Base-by-base conservation (phyloP, 768 basidiomycete species). In the Russula compacta region DNA sequence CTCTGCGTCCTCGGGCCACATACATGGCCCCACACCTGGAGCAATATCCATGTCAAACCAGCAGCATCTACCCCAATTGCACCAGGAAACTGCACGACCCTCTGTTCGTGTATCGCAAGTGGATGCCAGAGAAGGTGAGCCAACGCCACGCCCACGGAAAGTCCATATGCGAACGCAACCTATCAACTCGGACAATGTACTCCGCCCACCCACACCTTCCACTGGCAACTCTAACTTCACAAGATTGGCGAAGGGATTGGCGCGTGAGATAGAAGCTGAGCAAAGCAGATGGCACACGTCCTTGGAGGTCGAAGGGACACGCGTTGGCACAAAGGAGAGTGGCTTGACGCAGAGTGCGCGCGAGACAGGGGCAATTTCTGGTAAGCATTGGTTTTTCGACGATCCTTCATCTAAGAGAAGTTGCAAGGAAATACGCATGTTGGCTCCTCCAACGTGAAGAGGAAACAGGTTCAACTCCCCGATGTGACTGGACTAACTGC, bases 401-500 rank as follows among this genome's bases (percentile, higher is more conserved):
- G 24, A 21, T 40, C 7, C 24, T 54, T 35, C 38, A 17, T 33
- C 51, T 62, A 53, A 58, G 2, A 35, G 19, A 53, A 3, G 11
- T 21, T 36, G 19, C 14, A 24, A 62, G 60, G 14, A 12, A 50
- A 38, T 6, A 8, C 38, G 10, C 40, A 29, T 14, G 51, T 33
- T 78, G 77, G 38, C 69, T 55, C 54, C 29, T 63, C 56, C 29
- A 58, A 50, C 6, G 19, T 15, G 44, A 56, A 33, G 36, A 56
- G 46, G 19, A 56, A 46, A 15, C 55, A 43, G 15, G 59, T 90
- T 19, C 80, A 85, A 53, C 74, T 92, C 2, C 91, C 90, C 1
- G 92, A 93, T 67, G 83, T 94, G 4, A 94, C 92, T 8, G 92
- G 91, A 0, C 71, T 93, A 10, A 93, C 89, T 0, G 85, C 78